Evolutionary conservation across 495 filamentous ascomycete species (phyloP).

Genomic region (Penicillium turbatum): DNA sequence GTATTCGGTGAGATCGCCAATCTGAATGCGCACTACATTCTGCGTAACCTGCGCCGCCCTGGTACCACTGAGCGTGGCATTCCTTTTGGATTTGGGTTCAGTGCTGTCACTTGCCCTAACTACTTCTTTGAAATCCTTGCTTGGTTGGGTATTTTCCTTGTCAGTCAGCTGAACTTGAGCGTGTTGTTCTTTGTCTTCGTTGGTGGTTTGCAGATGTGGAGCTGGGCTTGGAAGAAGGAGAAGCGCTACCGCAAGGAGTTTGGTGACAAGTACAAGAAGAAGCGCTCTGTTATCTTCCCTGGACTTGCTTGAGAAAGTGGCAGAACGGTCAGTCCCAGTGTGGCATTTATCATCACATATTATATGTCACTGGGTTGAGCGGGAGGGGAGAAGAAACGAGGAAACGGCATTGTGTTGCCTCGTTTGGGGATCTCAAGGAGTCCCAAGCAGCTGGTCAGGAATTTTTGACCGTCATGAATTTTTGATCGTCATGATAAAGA

Average conservation of each 20-base stretch:
- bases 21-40: conserved; percentile 67
- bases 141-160: conserved; percentile 72
- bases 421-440: background rate
- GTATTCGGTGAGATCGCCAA: conserved; percentile 74
- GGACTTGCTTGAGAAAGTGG: conserved; percentile 49
- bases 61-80: conserved; percentile 85
- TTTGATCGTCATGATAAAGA: background rate
- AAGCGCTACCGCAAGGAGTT: conserved; percentile 83
- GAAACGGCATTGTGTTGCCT: background rate
- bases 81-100: conserved; percentile 81
- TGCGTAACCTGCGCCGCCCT: conserved; percentile 69
- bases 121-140: conserved; percentile 89
- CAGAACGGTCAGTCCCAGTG: background rate
- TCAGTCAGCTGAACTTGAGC: conserved; percentile 71
- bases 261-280: conserved; percentile 83
- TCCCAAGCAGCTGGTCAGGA: background rate
- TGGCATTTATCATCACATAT: background rate
- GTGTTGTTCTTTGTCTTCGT: conserved; percentile 66
- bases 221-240: conserved; percentile 93
- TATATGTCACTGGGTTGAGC: background rate
- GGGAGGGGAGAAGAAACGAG: background rate
- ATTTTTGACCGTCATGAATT: background rate
- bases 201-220: conserved; percentile 69
- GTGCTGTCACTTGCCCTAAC: conserved; percentile 88
- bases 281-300: conserved; percentile 75